Base-by-base conservation (phyloP, 306 rosid genomes). In the Medicago truncatula region DNA sequence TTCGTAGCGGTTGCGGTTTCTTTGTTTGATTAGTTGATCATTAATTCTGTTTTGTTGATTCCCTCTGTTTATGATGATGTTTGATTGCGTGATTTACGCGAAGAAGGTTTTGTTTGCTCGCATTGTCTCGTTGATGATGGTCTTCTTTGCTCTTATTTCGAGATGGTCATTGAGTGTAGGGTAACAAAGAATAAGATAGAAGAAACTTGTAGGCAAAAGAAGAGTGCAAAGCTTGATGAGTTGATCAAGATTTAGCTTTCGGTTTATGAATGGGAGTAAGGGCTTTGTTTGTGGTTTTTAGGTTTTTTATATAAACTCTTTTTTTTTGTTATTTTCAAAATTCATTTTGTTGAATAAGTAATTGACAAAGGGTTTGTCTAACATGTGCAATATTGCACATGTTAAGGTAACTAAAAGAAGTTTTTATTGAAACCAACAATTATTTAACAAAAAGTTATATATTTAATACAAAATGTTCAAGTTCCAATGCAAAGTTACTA, bases 1-100 rank as follows among this genome's bases (percentile, higher is more conserved):
- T 47, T 73, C 85, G 59, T 84, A 82, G 71, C 79, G 83, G 67
- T 62, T 91, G 71, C 79, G 83, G 67, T 62, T 91, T 84, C 65
- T 83, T 23, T 68, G 83, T 71, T 15, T 49, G 74, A 52, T 69
- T 9, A 53, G 25, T 53, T 17, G 25, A 53, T n/a, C n/a, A n/a
- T 53, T 53, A 9, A 17, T 53, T 53, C 59, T 3, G 25, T 8
- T 16, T 1, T 16, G 23, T 17, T 8, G 59, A 9, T 7, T 17
- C 17, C 17, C 4, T 53, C 4, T 53, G 59, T 17, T 54, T 54
- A 54, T 18, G 60, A 17, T 4, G 28, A 8, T 18, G 11, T 9
- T 54, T 2, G 28, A 54, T 18, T 54, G 13, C 7, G 38, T 54
- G 28, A 54, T 54, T 8, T 25, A 16, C 25, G 25, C 10, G 25